Evolutionary conservation across 148 eudicot species (phyloP).

Genomic region (Polygonum maritimum): DNA sequence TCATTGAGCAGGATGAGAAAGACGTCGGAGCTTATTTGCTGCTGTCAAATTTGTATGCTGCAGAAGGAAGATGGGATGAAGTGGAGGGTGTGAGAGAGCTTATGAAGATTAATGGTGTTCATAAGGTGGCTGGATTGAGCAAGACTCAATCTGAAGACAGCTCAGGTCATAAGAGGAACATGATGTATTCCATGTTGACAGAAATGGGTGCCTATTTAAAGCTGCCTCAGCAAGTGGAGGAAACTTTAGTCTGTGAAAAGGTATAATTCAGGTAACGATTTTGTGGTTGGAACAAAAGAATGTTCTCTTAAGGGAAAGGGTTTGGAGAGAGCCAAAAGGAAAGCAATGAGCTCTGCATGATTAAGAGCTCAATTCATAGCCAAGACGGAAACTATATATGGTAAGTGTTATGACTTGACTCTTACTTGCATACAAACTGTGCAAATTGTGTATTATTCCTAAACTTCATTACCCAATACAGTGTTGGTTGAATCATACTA

Average conservation of each 20-base stretch:
- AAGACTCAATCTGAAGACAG: slow-evolving; percentile 9
- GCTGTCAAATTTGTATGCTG: slow-evolving; percentile 48
- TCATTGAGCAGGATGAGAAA: slow-evolving; percentile 37
- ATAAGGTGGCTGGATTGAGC: slow-evolving; percentile 33
- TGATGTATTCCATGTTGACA: slow-evolving; percentile 16
- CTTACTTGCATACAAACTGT: too few species aligned
- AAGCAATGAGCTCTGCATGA: too few species aligned
- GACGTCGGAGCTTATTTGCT: slow-evolving; percentile 43
- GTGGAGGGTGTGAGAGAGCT: slow-evolving; percentile 37
- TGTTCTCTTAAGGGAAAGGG: too few species aligned
- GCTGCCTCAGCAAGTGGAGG: background rate
- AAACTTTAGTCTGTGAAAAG: background rate
- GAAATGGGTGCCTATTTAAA: slow-evolving; percentile 8
- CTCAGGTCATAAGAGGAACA: slow-evolving; percentile 6
- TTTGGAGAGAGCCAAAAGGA: too few species aligned
- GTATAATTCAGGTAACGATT: background rate
- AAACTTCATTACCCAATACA: too few species aligned
- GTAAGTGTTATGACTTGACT: background rate
- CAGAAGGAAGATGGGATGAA: slow-evolving; percentile 43
- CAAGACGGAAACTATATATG: background rate
- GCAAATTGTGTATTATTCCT: too few species aligned
- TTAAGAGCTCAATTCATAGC: background rate
- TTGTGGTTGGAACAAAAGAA: background rate
- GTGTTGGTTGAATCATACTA: too few species aligned
- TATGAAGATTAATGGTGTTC: slow-evolving; percentile 34